Evolutionary conservation across 1,139 yeast genomes (phyloP), one percentile per base, ranked within the genome.

Genomic region (Blastobotrys persicus): DNA sequence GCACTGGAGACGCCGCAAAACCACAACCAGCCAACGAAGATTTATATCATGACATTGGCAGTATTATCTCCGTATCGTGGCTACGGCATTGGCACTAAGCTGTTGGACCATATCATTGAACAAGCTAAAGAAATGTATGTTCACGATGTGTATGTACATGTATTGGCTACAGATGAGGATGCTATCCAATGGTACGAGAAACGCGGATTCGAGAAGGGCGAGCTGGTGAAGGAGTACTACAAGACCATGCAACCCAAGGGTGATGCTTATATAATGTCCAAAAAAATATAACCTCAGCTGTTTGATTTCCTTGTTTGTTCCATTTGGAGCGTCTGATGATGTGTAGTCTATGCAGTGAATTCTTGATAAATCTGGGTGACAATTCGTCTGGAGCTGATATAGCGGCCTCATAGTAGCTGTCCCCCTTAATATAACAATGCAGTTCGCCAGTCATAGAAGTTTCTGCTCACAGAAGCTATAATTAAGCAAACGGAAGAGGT

Each of bases 41-140:
- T 86, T 1, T 79, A 84, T 58, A 74, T 88, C 34, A 86, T 85
- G 63, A 74, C 83, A 2, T 65, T 88, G 42, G 87, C 82, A 0
- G 91, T 87, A 5, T 69, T 85, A 55, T 70, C 77, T 39, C 77
- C 80, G 0, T 88, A 85, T 65, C 70, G 83, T 54, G 65, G 72
- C 28, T 70, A 72, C 55, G 87, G 88, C 0, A 75, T 86, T 41
- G 95, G 89, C n/a, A 64, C 70, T 11, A 68, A 73, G 59, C 72
- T 87, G 45, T 65, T 88, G 47, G 70, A 76, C 1, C 80, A 74
- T 65, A 67, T 85, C 16, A 72, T 80, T 31, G 77, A 76, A 31
- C 74, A 79, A 50, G 78, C 88, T 3, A 75, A 75, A 57, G 66
- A 63, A 46, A 67, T 69, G 48, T 78, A 76, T 56, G 74, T 83